Conservation (phyloP, 192 early-diverging fungal genomes). For the Chytriomyces confervae region DNA sequence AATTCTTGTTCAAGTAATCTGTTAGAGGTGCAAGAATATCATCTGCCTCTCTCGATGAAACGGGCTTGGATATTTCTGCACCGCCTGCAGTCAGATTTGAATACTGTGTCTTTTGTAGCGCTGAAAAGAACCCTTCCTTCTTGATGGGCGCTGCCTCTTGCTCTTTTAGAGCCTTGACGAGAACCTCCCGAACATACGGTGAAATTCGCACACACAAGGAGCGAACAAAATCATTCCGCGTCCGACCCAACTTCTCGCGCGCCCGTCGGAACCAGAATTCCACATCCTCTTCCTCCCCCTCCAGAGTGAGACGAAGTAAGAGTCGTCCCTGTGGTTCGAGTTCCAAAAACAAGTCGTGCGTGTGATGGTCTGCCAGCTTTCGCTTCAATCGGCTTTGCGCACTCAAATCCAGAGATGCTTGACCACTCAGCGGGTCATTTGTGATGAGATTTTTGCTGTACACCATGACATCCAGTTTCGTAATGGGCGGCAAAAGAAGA, state of each 20-base stretch:
- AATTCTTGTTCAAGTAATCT: slow-evolving; percentile 63
- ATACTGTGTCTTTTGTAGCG: slow-evolving; percentile 49
- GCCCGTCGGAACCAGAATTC: slow-evolving; percentile 62
- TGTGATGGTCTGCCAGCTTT: slow-evolving; percentile 60
- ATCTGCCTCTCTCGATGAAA: slow-evolving; percentile 50
- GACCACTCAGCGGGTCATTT: slow-evolving; percentile 57
- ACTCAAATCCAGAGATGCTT: slow-evolving; percentile 51
- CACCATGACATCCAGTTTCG: slow-evolving; percentile 53
- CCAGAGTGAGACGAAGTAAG: slow-evolving; percentile 58
- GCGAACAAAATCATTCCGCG: slow-evolving; percentile 59
- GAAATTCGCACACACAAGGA: slow-evolving; percentile 48
- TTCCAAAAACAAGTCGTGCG: slow-evolving; percentile 64
- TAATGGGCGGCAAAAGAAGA: slow-evolving; percentile 56
- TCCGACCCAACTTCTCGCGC: slow-evolving; percentile 55
- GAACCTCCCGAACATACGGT: slow-evolving; percentile 50
- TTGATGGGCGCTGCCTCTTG: slow-evolving; percentile 59
- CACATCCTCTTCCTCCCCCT: slow-evolving; percentile 63
- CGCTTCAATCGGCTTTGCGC: slow-evolving; percentile 45
- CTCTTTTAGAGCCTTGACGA: slow-evolving; percentile 56
- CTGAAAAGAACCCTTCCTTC: slow-evolving; percentile 52
- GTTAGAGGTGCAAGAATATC: slow-evolving; percentile 52
- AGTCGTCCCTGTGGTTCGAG: slow-evolving; percentile 63
- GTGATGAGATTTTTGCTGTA: slow-evolving; percentile 57
- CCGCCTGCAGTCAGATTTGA: slow-evolving; percentile 52
- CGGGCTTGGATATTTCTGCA: slow-evolving; percentile 39